phyloP scores from a whole-genome alignment of 306 rosid species.

The Phaseolus lunatus region DNA sequence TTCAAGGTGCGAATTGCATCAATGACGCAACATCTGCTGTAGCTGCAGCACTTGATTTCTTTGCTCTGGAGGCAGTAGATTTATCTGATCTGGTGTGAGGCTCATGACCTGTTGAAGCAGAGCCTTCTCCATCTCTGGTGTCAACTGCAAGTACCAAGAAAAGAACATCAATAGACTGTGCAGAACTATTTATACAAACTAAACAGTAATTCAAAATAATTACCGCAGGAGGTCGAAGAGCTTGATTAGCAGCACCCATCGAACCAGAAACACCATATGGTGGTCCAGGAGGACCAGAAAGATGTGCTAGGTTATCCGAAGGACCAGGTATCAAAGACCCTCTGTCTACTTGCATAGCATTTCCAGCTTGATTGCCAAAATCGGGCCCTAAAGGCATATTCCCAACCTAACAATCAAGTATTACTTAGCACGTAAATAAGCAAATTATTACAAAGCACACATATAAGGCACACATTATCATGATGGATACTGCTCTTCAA shows the following conservation, averaged over 20 bases:
- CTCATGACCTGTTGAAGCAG: conserved; percentile 98
- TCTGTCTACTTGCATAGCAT: conserved; percentile 77
- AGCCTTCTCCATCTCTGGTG: conserved; percentile 92
- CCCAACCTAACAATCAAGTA: conserved; percentile 61
- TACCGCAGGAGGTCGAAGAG: conserved; percentile 65
- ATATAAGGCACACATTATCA: neutral
- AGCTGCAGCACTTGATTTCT: conserved; percentile 94
- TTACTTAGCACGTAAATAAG: conserved; percentile 35
- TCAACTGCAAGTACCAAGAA: conserved; percentile 64
- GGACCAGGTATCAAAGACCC: conserved; percentile 77
- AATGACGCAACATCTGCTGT: conserved; percentile 87
- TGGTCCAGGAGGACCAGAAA: conserved; percentile 63
- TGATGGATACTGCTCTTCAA: neutral
- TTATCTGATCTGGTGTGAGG: conserved; percentile 86
- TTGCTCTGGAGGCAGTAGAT: conserved; percentile 92
- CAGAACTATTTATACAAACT: conserved; percentile 10
- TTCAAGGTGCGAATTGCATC: conserved; percentile 42
- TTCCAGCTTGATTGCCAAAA: conserved; percentile 72
- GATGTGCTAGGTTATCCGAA: conserved; percentile 67
- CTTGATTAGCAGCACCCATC: conserved; percentile 71
- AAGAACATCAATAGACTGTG: conserved; percentile 32
- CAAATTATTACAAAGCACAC: conserved; percentile 25
- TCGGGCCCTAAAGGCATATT: conserved; percentile 71
- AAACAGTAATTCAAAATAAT: conserved; percentile 22
- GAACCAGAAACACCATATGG: conserved; percentile 57